Percentiles rank a stretch among this genome's conserved stretches.
These are phyloP conservation scores for Chlorophyllum brunneum DNA, from an alignment of 768 basidiomycete genomes.

Conservation along the genomic window DNA sequence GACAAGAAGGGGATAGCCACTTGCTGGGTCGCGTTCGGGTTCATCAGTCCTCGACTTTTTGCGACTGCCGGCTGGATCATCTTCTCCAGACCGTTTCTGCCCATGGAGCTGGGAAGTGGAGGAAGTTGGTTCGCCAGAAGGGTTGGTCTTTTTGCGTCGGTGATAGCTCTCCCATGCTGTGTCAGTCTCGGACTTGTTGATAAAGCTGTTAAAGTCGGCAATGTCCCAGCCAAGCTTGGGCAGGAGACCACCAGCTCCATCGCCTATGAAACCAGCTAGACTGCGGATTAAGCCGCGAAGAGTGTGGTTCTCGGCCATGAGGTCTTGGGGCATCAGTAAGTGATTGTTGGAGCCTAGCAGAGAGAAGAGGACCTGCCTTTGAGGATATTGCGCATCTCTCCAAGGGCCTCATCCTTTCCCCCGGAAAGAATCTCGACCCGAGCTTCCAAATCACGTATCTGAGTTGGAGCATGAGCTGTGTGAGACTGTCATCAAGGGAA, in stretches of 20 bases:
- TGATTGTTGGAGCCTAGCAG: conserved; percentile 3
- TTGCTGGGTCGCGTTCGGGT: conserved; percentile 26
- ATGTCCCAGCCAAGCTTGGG: conserved; percentile 77
- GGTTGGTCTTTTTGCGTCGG: conserved; percentile 49
- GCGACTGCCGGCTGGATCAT: conserved; percentile 33
- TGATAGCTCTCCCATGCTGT: conserved; percentile 91
- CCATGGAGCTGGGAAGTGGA: conserved; percentile 17
- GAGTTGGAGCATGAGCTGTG: background rate
- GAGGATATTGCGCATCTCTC: conserved; percentile 77
- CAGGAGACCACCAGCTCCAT: conserved; percentile 76
- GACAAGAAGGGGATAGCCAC: conserved; percentile 55
- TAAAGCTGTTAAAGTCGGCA: conserved; percentile 73
- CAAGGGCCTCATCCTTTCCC: conserved; percentile 84
- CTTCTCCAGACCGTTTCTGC: conserved; percentile 56
- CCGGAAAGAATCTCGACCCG: conserved; percentile 93
- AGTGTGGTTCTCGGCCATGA: conserved; percentile 87
- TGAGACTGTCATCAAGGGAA: background rate
- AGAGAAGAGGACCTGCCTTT: conserved; percentile 45
- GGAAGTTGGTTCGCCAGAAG: conserved; percentile 20
- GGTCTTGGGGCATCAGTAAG: conserved; percentile 39
- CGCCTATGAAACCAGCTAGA: conserved; percentile 80
- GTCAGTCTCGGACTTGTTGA: conserved; percentile 88
- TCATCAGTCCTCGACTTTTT: conserved; percentile 54
- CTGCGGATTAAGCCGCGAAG: conserved; percentile 75
- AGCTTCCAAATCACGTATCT: conserved; percentile 96